Evolutionary conservation across 129 eudicot genomes (phyloP).

Genomic region (Saussurea involucrata): DNA sequence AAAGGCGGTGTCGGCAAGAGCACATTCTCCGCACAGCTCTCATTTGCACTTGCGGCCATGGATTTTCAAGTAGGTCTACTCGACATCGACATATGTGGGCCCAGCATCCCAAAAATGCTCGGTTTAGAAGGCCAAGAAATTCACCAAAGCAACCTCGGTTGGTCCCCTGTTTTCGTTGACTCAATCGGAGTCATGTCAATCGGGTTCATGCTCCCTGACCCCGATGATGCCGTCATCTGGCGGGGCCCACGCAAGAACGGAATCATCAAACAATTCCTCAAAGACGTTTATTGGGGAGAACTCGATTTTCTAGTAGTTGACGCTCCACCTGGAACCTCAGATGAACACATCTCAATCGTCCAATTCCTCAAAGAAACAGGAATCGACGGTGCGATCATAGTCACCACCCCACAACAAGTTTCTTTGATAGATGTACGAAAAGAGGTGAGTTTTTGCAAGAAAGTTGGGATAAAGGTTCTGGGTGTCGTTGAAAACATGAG

Average conservation of each 20-base stretch:
- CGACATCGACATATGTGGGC: slow-evolving; percentile 92
- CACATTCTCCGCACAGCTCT: slow-evolving; percentile 91
- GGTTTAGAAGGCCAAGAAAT: slow-evolving; percentile 95
- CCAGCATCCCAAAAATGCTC: slow-evolving; percentile 96
- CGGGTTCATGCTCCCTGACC: slow-evolving; percentile 95
- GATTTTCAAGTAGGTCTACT: slow-evolving; percentile 89
- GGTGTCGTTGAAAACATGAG: slow-evolving; percentile 98
- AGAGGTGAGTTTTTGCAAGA: slow-evolving; percentile 84
- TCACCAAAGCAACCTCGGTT: slow-evolving; percentile 82
- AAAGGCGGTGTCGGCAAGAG: slow-evolving; percentile 99
- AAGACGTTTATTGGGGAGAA: slow-evolving; percentile 91
- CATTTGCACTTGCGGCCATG: slow-evolving; percentile 80
- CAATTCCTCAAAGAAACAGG: slow-evolving; percentile 83
- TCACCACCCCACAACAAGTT: slow-evolving; percentile 94
- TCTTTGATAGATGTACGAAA: slow-evolving; percentile 87
- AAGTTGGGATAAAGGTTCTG: slow-evolving; percentile 68
- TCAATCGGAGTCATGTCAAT: slow-evolving; percentile 96
- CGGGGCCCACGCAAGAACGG: slow-evolving; percentile 93
- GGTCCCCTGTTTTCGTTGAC: slow-evolving; percentile 93
- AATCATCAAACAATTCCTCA: slow-evolving; percentile 75
- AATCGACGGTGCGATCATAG: slow-evolving; percentile 87
- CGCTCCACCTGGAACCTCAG: slow-evolving; percentile 98
- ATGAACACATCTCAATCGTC: slow-evolving; percentile 82
- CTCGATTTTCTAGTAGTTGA: slow-evolving; percentile 86
- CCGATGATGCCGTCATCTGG: slow-evolving; percentile 91